Conservation (phyloP, 768 basidiomycete genomes). For the Pleurotus giganteus region DNA sequence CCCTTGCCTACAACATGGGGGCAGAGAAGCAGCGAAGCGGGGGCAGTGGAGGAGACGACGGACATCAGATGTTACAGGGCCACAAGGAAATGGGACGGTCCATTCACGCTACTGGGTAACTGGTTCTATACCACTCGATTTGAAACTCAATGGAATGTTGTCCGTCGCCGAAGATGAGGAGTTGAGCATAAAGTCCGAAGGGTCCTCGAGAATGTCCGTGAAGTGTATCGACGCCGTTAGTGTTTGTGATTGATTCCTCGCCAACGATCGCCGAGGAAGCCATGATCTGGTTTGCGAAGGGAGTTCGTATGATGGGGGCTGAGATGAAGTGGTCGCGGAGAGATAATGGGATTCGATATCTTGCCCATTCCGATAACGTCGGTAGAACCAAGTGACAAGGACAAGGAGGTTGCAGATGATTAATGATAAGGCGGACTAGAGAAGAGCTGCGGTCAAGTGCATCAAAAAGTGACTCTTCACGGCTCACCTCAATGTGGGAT, state of each 20-base stretch:
- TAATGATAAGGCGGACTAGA: conserved; percentile 4
- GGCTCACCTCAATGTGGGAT: not conserved
- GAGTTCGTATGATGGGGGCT: not conserved
- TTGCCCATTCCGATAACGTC: not conserved
- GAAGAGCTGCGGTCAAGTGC: too few species aligned
- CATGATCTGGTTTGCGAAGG: not conserved
- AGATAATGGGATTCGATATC: conserved; percentile 8
- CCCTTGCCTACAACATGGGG: too few species aligned
- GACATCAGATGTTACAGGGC: too few species aligned
- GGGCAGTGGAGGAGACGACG: too few species aligned
- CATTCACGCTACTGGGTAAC: too few species aligned
- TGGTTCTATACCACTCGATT: not conserved
- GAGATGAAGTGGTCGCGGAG: not conserved
- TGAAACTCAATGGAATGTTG: not conserved
- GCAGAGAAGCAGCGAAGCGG: too few species aligned
- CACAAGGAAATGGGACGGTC: too few species aligned
- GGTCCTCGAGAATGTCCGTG: not conserved
- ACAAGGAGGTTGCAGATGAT: conserved; percentile 10
- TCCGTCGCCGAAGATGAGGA: not conserved
- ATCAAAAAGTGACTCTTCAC: not conserved
- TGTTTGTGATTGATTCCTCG: not conserved
- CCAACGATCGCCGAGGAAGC: not conserved
- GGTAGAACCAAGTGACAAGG: conserved; percentile 7
- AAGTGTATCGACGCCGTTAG: not conserved
- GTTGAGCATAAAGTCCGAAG: not conserved